Conservation (phyloP, 2,329 filamentous ascomycete species). For the Penicillium psychrosexuale region DNA sequence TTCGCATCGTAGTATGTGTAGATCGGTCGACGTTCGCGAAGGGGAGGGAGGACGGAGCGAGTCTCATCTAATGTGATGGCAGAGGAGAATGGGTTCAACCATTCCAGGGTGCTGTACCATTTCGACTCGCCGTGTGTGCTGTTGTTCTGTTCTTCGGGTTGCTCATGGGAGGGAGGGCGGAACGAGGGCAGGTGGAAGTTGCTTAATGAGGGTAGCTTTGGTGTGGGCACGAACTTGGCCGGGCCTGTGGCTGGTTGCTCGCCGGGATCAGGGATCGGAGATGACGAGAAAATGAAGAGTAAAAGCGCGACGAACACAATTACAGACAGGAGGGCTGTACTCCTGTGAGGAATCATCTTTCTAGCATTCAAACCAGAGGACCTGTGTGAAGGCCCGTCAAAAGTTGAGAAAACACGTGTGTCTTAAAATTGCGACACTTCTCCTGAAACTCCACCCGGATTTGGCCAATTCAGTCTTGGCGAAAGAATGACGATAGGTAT, state of each 20-base stretch:
- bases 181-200: conserved; percentile 64
- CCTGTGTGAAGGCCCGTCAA: neutral
- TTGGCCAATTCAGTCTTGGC: conserved; percentile 10
- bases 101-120: conserved; percentile 88
- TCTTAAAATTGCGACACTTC: neutral
- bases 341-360: conserved; percentile 43
- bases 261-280: conserved; percentile 30
- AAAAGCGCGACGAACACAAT: conserved; percentile 44
- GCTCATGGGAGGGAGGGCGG: conserved; percentile 65
- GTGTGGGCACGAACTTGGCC: conserved; percentile 34
- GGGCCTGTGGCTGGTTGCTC: conserved; percentile 25
- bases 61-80: conserved; percentile 76
- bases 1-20: conserved; percentile 88
- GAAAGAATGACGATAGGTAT: neutral
- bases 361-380: conserved; percentile 4
- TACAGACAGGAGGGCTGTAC: conserved; percentile 41
- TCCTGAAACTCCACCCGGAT: conserved; percentile 14
- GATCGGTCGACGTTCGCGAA: conserved; percentile 66
- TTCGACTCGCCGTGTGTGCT: conserved; percentile 73
- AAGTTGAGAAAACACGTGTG: neutral
- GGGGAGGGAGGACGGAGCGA: conserved; percentile 75
- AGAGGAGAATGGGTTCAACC: conserved; percentile 85
- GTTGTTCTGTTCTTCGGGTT: conserved; percentile 69
- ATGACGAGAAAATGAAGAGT: conserved; percentile 46
- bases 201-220: conserved; percentile 47